Conservation (phyloP, 257 asterid genomes). For the Rehmannia glutinosa region DNA sequence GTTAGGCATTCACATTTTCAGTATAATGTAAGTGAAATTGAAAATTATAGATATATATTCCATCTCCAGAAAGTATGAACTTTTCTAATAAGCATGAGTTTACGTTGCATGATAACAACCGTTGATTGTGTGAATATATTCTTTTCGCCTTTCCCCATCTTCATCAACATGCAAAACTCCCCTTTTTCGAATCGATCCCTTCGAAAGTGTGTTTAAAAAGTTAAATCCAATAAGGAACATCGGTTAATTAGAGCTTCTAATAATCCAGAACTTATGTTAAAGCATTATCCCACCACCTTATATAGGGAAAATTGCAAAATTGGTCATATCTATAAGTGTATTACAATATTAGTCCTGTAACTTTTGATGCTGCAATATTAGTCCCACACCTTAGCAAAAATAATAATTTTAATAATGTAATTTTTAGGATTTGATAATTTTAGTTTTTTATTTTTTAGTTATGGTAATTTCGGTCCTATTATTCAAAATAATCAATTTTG, state of each 20-base stretch:
- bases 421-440: no score
- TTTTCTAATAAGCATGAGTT: background rate
- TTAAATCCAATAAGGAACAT: background rate
- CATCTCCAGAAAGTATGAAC: background rate
- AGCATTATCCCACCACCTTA: background rate
- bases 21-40: no score
- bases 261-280: slow-evolving; percentile 11
- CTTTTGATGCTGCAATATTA: no score
- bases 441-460: no score
- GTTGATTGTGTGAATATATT: slow-evolving; percentile 27
- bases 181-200: slow-evolving; percentile 17
- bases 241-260: background rate
- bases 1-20: no score
- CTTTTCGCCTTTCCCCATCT: slow-evolving; percentile 2
- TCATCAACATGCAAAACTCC: background rate
- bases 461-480: no score
- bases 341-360: no score
- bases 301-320: no score
- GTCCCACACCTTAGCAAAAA: no score
- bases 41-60: background rate
- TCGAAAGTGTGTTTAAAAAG: background rate
- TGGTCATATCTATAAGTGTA: no score
- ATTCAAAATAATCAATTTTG: no score
- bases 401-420: no score
- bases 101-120: slow-evolving; percentile 14